phyloP scores from a whole-genome alignment of 306 rosid genomes.

The Gynostemma pentaphyllum region DNA sequence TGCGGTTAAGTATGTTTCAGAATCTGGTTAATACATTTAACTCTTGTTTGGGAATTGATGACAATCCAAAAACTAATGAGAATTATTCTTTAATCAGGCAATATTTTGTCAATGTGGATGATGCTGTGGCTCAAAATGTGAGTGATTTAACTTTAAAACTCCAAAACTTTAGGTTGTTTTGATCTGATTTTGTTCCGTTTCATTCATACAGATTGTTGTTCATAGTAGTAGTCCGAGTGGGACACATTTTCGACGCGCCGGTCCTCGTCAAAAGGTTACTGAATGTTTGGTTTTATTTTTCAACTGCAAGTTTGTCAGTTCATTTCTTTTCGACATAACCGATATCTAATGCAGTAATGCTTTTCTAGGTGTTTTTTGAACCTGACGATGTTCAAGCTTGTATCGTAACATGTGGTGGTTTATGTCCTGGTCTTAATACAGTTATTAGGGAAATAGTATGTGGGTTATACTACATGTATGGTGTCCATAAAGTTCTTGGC shows the following conservation, averaged over 20 bases:
- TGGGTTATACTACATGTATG: constrained; percentile 50
- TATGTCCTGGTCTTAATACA: constrained; percentile 48
- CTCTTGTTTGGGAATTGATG: background rate
- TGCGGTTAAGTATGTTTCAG: constrained; percentile 59
- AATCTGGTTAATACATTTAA: background rate
- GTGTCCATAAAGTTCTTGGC: constrained; percentile 32
- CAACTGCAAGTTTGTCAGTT: background rate
- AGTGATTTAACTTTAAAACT: background rate
- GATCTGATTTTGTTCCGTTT: background rate
- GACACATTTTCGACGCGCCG: constrained; percentile 87
- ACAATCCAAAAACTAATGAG: background rate
- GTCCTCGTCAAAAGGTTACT: constrained; percentile 80
- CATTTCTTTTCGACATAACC: background rate
- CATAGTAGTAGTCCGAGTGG: constrained; percentile 80
- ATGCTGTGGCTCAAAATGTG: constrained; percentile 69
- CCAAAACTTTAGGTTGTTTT: background rate
- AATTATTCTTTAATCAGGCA: constrained; percentile 44
- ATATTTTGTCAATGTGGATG: constrained; percentile 82
- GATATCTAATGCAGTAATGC: background rate
- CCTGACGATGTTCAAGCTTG: constrained; percentile 40
- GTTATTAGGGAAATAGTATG: constrained; percentile 48
- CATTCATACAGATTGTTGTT: constrained; percentile 45
- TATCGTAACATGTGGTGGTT: constrained; percentile 51
- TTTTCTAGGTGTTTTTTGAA: constrained; percentile 40
- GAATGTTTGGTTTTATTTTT: background rate